These are phyloP conservation scores for Fonsecaea pedrosoi DNA, from an alignment of 2,329 filamentous ascomycete genomes.

Conservation along the genomic window DNA sequence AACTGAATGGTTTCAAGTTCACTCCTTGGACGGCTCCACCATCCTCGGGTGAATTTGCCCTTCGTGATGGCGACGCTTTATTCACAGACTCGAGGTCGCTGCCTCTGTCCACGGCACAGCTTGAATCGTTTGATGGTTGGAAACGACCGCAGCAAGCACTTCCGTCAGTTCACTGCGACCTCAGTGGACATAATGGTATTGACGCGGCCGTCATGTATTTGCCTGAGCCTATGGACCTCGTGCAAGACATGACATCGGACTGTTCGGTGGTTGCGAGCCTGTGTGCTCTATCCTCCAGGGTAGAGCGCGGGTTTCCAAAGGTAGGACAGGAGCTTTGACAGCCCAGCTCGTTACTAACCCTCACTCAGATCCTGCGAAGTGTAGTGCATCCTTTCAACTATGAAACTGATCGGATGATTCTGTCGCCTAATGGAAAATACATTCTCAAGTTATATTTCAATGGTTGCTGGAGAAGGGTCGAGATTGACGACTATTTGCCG, in stretches of 20 bases:
- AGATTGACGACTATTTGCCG: conserved; percentile 88
- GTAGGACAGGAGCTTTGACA: conserved; percentile 53
- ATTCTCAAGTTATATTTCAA: conserved; percentile 95
- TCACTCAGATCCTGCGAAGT: conserved; percentile 68
- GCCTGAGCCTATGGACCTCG: conserved; percentile 71
- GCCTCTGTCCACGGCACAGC: conserved; percentile 75
- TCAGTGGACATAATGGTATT: conserved; percentile 30
- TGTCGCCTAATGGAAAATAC: conserved; percentile 86
- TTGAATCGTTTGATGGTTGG: conserved; percentile 81
- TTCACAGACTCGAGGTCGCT: conserved; percentile 74
- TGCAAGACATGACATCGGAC: conserved; percentile 94
- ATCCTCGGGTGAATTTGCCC: conserved; percentile 65
- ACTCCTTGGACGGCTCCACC: conserved; percentile 80
- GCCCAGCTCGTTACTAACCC: conserved; percentile 25
- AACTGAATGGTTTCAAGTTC: conserved; percentile 81
- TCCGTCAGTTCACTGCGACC: conserved; percentile 46
- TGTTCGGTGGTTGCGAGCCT: conserved; percentile 97
- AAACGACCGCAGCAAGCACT: conserved; percentile 74
- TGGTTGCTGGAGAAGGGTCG: conserved; percentile 83
- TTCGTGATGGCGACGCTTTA: conserved; percentile 55
- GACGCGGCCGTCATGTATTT: conserved; percentile 62
- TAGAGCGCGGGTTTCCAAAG: conserved; percentile 71
- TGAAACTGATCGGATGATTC: conserved; percentile 60
- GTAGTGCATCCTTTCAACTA: conserved; percentile 78
- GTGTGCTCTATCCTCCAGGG: conserved; percentile 77